These are phyloP conservation scores for Paecilomyces sp. DNA, from an alignment of 2,329 filamentous ascomycete genomes.

Conservation along the genomic window DNA sequence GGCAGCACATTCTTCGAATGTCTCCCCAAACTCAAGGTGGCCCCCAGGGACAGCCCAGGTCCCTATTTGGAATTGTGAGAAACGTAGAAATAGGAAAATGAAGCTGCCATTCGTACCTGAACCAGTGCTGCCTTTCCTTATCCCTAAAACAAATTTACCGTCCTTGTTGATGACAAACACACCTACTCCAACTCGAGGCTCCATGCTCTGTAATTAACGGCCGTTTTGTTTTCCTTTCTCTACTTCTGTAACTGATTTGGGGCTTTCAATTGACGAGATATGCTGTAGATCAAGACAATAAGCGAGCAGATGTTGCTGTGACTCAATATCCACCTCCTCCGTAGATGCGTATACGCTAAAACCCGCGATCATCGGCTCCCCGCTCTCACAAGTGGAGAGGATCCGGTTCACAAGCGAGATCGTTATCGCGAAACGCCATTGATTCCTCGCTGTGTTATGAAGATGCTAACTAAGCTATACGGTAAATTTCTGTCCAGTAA, in stretches of 20 bases:
- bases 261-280: not conserved
- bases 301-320: not conserved
- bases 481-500: not conserved
- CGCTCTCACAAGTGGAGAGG: not conserved
- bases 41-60: constrained; percentile 66
- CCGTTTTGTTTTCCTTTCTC: not conserved
- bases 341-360: not conserved
- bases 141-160: constrained; percentile 41
- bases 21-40: constrained; percentile 65
- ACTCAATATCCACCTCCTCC: not conserved
- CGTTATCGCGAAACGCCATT: not conserved
- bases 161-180: constrained; percentile 39
- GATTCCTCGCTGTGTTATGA: not conserved
- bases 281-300: not conserved
- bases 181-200: constrained; percentile 39
- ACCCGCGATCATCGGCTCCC: not conserved
- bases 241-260: not conserved
- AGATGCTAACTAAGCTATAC: not conserved
- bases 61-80: constrained; percentile 30
- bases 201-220: not conserved
- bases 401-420: not conserved
- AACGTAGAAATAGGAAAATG: constrained; percentile 7
- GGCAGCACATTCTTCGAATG: constrained; percentile 53
- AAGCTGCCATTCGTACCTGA: constrained; percentile 24
- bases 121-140: constrained; percentile 41